phyloP scores from a whole-genome alignment of 371 early-diverging fungal species.

The Circinella umbellata region DNA sequence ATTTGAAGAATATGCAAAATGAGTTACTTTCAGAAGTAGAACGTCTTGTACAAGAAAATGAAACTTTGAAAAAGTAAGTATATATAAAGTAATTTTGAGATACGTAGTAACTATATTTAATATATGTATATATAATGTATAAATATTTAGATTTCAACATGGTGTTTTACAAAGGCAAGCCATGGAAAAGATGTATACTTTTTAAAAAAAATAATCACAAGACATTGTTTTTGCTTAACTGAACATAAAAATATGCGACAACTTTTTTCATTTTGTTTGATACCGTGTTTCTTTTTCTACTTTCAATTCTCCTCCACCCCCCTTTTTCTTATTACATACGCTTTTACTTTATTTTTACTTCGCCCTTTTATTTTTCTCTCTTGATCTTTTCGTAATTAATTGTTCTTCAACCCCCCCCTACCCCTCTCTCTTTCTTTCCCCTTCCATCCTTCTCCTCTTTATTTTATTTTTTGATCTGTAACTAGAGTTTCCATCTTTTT shows the following conservation, averaged over 20 bases:
- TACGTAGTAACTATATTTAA: background rate
- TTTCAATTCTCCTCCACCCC: background rate
- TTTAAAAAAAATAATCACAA: slow-evolving; percentile 11
- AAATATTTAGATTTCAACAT: slow-evolving; percentile 46
- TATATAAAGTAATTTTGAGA: background rate
- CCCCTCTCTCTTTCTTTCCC: background rate
- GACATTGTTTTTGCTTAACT: background rate
- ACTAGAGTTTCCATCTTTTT: slow-evolving; percentile 16
- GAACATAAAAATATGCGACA: background rate
- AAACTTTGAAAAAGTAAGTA: slow-evolving; percentile 50
- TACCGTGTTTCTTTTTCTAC: slow-evolving; percentile 8
- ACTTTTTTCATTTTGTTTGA: background rate
- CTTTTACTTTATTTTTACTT: background rate
- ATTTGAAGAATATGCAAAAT: slow-evolving; percentile 48
- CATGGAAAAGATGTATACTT: slow-evolving; percentile 58
- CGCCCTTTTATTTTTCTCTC: background rate
- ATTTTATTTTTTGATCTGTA: slow-evolving; percentile 20
- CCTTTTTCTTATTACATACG: too few species aligned
- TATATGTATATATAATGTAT: background rate
- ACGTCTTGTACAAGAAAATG: slow-evolving; percentile 53
- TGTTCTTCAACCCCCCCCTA: background rate
- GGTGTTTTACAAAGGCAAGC: slow-evolving; percentile 55
- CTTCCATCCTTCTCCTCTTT: background rate
- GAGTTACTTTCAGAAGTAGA: slow-evolving; percentile 55
- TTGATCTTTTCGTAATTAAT: background rate